Base-by-base conservation (phyloP, 2,329 filamentous ascomycete species). In the Didymosphaeria variabile region DNA sequence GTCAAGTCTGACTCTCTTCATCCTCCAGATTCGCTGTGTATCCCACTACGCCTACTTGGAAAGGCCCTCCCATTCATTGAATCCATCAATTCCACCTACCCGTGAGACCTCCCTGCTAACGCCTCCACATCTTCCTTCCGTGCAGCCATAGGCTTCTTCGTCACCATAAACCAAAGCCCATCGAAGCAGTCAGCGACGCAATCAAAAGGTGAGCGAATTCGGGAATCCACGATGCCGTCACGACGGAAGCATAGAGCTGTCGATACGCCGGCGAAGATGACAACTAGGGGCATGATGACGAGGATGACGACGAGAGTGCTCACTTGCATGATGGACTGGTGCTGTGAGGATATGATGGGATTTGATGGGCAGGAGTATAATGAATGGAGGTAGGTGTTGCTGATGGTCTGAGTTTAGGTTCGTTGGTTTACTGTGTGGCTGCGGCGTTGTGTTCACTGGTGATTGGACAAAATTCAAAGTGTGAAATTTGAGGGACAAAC, bases 171-270 rank as follows among this genome's bases (percentile, higher is more conserved):
- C 36, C 36, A 54, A 4, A 54, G 23, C 5, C 36, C 51, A 21
- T 17, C 26, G 26, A 54, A 44, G 13, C 26, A 54, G 23, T 54
- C 51, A 8, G 36, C 9, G 23, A 44, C 15, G 8, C 36, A 44
- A 6, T 54, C 15, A 15, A 54, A 54, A 54, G 36, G 36, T 32
- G 36, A 54, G 23, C 36, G 51, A 15, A 54, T 44, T 2, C 51
- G 36, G 26, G 51, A 44, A 23, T 54, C 51, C 5, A 53, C 51
- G 5, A 54, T 54, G 1, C 36, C 51, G 26, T 54, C 51, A 19
- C 17, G 51, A n/a, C 51, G 51, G 9, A 54, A 32, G 36, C 51
- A 54, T 21, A 44, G 4, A 31, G 51, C 38, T 12, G 38, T 44
- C 8, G 26, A 12, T 2, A 44, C 15, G 21, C 51, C 38, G 23